These are phyloP conservation scores for Saccharomycopsis hybrid DNA, from an alignment of 1,139 yeast genomes.

Conservation along the genomic window DNA sequence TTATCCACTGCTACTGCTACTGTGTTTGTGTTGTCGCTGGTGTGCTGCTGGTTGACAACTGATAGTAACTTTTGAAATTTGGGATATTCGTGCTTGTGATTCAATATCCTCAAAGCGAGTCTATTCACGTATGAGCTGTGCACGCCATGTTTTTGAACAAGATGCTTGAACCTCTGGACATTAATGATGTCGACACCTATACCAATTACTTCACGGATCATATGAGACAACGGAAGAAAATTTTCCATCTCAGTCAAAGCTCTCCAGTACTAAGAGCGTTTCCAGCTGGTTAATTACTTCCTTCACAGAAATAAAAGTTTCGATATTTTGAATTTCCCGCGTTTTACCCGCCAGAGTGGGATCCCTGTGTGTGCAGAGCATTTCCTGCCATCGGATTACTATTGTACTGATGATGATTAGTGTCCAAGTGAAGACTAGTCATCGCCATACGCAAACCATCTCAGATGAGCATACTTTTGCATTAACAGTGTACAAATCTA, in stretches of 20 bases:
- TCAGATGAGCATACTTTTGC: no score
- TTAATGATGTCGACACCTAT: constrained; percentile 61
- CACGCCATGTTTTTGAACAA: constrained; percentile 34
- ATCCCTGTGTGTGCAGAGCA: no score
- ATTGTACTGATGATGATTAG: no score
- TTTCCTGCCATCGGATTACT: no score
- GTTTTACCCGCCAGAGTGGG: no score
- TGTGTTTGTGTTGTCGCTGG: neutral
- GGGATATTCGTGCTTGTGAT: constrained; percentile 42
- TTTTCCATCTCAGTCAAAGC: neutral
- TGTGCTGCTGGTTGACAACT: constrained; percentile 3
- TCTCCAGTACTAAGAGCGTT: no score
- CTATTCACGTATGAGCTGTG: constrained; percentile 32
- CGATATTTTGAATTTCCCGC: no score
- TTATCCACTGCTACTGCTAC: constrained; percentile 17
- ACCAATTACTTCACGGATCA: constrained; percentile 29
- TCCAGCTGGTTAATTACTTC: no score
- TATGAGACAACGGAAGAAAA: neutral
- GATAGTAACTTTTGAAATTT: constrained; percentile 25
- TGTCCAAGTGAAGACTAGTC: no score
- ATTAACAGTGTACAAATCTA: no score
- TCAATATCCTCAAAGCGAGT: constrained; percentile 44
- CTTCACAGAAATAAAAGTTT: no score
- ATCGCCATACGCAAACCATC: no score
- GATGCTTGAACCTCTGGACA: constrained; percentile 40